These are phyloP conservation scores for Fusarium nelsonii DNA, from an alignment of 2,329 filamentous ascomycete genomes.

Conservation along the genomic window DNA sequence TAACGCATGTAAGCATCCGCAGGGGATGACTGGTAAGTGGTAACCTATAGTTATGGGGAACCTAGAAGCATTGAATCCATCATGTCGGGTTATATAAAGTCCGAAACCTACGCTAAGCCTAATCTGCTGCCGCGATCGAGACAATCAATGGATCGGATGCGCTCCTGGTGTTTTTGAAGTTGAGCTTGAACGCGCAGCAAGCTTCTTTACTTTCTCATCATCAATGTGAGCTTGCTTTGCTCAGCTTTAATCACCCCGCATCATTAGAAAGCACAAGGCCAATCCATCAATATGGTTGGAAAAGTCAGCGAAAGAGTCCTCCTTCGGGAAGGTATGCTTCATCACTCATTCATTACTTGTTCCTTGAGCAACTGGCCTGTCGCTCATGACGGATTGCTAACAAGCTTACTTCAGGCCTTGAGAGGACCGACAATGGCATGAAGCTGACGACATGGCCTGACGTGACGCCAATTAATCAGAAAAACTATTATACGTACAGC, in stretches of 20 bases:
- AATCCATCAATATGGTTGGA: constrained; percentile 64
- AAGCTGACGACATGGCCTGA: constrained; percentile 94
- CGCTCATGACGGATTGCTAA: constrained; percentile 43
- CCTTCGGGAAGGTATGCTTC: constrained; percentile 67
- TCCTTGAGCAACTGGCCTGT: constrained; percentile 16
- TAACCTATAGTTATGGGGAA: not conserved
- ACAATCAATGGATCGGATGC: constrained; percentile 41
- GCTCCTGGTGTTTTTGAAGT: constrained; percentile 47
- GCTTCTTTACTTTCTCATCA: constrained; percentile 32
- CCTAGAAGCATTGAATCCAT: not conserved
- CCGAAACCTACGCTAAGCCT: constrained; percentile 35
- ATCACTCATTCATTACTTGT: constrained; percentile 11
- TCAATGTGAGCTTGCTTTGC: constrained; percentile 44
- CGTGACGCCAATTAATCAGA: constrained; percentile 95
- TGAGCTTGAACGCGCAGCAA: constrained; percentile 36
- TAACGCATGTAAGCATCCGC: not conserved
- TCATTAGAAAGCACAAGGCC: constrained; percentile 26
- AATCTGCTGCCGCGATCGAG: constrained; percentile 35
- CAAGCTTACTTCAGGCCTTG: constrained; percentile 73
- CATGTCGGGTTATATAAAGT: constrained; percentile 31
- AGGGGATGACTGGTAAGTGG: not conserved
- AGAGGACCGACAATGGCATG: constrained; percentile 98
- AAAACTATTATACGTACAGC: constrained; percentile 95
- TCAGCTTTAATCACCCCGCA: constrained; percentile 25
- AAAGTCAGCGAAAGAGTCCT: constrained; percentile 75